Percentiles rank a stretch among this genome's conserved stretches.
Evolutionary conservation across 805 yeast genomes (phyloP).

Genomic region (Teunomyces gatunensis): DNA sequence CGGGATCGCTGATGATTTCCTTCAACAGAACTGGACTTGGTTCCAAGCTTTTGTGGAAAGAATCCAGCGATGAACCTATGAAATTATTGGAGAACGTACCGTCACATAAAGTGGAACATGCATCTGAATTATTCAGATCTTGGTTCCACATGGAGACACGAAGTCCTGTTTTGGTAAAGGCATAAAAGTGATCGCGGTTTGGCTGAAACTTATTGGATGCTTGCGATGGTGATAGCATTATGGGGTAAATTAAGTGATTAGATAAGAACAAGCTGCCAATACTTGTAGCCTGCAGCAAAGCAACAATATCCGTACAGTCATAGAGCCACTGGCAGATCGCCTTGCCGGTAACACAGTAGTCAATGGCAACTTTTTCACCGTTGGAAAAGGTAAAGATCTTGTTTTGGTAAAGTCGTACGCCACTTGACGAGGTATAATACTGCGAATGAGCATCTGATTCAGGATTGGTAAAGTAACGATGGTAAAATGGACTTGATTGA

Average conservation of each 20-base stretch:
- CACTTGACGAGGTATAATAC: constrained; percentile 65
- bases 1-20: constrained; percentile 67
- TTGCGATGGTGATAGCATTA: constrained; percentile 34
- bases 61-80: neutral
- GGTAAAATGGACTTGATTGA: constrained; percentile 63
- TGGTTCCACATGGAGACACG: neutral
- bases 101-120: neutral
- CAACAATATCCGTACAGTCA: constrained; percentile 80
- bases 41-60: neutral
- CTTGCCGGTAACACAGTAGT: constrained; percentile 67
- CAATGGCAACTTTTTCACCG: constrained; percentile 19
- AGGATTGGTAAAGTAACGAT: constrained; percentile 80
- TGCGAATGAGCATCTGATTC: constrained; percentile 81
- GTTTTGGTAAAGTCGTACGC: constrained; percentile 57
- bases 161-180: neutral
- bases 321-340: constrained; percentile 82
- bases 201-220: constrained; percentile 10
- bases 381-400: constrained; percentile 27
- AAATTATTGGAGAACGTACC: neutral
- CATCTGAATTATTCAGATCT: neutral
- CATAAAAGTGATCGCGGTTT: neutral
- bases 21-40: constrained; percentile 19
- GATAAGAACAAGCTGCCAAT: constrained; percentile 51
- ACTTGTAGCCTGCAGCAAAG: constrained; percentile 49
- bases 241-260: constrained; percentile 46